phyloP scores from a whole-genome alignment of 768 basidiomycete genomes.

The Dentipellis sp. region DNA sequence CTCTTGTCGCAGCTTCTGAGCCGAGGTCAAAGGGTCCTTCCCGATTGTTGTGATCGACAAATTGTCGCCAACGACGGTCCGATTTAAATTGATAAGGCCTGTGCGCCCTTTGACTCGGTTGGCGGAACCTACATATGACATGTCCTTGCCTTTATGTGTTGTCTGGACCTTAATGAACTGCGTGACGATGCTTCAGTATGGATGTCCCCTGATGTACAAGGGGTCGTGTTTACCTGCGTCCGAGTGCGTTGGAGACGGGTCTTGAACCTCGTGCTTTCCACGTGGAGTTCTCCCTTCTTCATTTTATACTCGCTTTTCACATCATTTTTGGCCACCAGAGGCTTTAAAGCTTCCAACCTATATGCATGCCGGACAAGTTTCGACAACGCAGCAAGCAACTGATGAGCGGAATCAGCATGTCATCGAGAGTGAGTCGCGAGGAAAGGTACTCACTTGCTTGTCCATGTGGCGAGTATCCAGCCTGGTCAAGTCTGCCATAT shows the following conservation, averaged over 20 bases:
- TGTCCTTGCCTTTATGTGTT: not conserved
- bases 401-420: not conserved
- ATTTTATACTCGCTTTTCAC: slow-evolving; percentile 21
- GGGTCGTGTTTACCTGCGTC: slow-evolving; percentile 26
- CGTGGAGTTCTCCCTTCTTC: slow-evolving; percentile 22
- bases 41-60: slow-evolving; percentile 11
- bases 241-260: slow-evolving; percentile 31
- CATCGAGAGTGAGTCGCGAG: not conserved
- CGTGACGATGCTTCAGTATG: too few species aligned
- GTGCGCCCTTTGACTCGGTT: slow-evolving; percentile 27
- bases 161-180: slow-evolving; percentile 11
- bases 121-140: slow-evolving; percentile 12
- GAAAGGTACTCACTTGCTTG: not conserved
- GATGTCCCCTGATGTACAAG: not conserved
- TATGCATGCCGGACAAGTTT: not conserved
- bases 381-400: not conserved
- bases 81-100: slow-evolving; percentile 21
- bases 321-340: slow-evolving; percentile 33
- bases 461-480: too few species aligned
- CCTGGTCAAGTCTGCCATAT: too few species aligned
- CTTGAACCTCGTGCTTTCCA: slow-evolving; percentile 33
- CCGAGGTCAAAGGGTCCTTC: slow-evolving; percentile 12
- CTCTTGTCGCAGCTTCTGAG: slow-evolving; percentile 12
- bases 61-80: not conserved
- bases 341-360: slow-evolving; percentile 20